Evolutionary conservation across 306 rosid genomes (phyloP), one percentile per base, ranked within the genome.

Genomic region (Pueraria montana): DNA sequence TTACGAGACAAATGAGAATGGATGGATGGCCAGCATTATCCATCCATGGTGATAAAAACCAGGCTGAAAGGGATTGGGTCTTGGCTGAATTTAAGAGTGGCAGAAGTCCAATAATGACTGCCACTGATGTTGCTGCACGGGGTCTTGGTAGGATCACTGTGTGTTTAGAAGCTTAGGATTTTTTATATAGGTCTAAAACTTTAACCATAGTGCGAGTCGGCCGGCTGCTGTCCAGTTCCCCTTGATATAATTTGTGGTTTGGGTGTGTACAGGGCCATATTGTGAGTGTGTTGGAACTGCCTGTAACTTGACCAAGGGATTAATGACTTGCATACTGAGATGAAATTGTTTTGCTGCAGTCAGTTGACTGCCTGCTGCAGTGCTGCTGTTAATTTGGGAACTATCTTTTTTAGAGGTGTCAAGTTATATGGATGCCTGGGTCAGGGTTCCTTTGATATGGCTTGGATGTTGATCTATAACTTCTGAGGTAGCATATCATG

Each of bases 91-190:
- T 96, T 94, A 96, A 93, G 88, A 91, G 93, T 92, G 99, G 99
- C 87, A 88, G 97, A 88, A 93, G 94, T 87, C 97, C 94, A 72
- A 87, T 96, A 85, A 96, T 96, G 99, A 94, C 98, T 86, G 99
- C 99, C 96, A 96, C 99, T 80, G 99, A 96, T 93, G 99, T 96
- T 89, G 99, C 99, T 87, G 99, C 99, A 0, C 95, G 99, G 84
- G 99, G 99, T 90, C 98, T 96, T 92, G 99, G 99, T 96, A 96
- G 98, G 99, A 84, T 91, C 84, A 90, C 87, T 91, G 89, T 89
- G 91, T 93, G 89, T 84, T 87, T 86, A 94, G 89, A 84, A 85
- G 90, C 74, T 70, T 91, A 86, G 93, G 91, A 77, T 81, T 83
- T 77, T 78, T 75, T 76, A 53, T 82, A 74, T 88, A 74, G 89